Evolutionary conservation across 2,329 filamentous ascomycete genomes (phyloP).

Genomic region (Niveomyces coronatus): DNA sequence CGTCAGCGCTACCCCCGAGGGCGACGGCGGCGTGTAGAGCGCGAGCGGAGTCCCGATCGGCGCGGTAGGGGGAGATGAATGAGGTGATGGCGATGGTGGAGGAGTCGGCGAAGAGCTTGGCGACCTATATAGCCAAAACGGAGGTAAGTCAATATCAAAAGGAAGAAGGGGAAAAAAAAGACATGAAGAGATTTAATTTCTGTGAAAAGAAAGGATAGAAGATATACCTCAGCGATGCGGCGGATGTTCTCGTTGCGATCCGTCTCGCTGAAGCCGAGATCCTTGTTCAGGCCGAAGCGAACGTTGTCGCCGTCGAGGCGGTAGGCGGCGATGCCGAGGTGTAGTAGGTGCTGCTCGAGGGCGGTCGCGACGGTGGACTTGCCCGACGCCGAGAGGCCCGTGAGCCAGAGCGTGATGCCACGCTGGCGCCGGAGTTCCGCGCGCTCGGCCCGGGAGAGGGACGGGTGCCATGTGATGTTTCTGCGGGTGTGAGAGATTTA

Average conservation of each 20-base stretch:
- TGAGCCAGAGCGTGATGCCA: constrained; percentile 96
- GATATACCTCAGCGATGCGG: constrained; percentile 64
- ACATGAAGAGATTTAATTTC: no score
- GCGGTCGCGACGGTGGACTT: constrained; percentile 97
- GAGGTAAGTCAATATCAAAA: no score
- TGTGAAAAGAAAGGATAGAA: no score
- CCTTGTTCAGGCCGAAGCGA: constrained; percentile 95
- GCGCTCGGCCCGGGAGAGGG: constrained; percentile 69
- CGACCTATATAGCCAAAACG: no score
- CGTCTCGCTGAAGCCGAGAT: constrained; percentile 85
- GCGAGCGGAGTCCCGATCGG: constrained; percentile 74
- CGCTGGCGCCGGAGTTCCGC: constrained; percentile 66
- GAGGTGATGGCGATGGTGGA: constrained; percentile 82
- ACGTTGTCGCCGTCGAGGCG: constrained; percentile 97
- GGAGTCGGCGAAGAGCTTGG: constrained; percentile 90
- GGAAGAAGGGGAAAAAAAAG: neutral
- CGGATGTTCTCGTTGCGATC: constrained; percentile 98
- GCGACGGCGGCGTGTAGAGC: constrained; percentile 56
- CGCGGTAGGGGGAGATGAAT: constrained; percentile 92
- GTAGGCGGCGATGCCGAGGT: constrained; percentile 75
- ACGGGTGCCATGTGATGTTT: constrained; percentile 86
- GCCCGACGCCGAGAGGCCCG: constrained; percentile 87
- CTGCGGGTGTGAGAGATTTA: no score
- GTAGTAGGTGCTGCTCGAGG: constrained; percentile 91
- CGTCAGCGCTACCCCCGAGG: constrained; percentile 40